Evolutionary conservation across 768 basidiomycete genomes (phyloP).

Genomic region (Lactifluus volemus): DNA sequence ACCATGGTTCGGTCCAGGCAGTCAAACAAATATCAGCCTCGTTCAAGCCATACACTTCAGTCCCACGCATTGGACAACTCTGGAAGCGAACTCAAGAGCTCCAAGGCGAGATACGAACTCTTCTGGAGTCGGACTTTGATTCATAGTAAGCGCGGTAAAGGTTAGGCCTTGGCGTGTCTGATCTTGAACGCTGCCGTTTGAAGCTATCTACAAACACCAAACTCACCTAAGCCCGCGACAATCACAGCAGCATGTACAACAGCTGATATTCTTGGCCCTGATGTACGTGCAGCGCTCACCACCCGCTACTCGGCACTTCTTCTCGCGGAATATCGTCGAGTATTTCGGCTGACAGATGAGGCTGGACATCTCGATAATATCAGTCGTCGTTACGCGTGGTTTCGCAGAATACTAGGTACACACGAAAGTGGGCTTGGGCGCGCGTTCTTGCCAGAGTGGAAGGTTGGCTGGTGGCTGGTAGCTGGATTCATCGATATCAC

Average conservation of each 20-base stretch:
- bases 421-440: constrained; percentile 83
- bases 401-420: constrained; percentile 70
- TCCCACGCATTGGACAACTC: constrained; percentile 68
- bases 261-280: constrained; percentile 79
- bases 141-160: constrained; percentile 57
- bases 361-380: constrained; percentile 96
- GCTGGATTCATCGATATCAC: constrained; percentile 89
- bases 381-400: constrained; percentile 91
- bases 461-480: constrained; percentile 70
- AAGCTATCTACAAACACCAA: constrained; percentile 75
- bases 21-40: constrained; percentile 77
- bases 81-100: constrained; percentile 75
- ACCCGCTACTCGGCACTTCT: constrained; percentile 87
- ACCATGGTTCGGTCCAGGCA: constrained; percentile 40
- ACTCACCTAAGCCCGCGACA: constrained; percentile 39
- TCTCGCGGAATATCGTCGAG: constrained; percentile 91
- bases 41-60: constrained; percentile 71
- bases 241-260: constrained; percentile 83
- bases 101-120: constrained; percentile 71
- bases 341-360: constrained; percentile 89
- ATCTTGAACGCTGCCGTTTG: not conserved
- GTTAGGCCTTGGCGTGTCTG: not conserved
- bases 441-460: constrained; percentile 83
- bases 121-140: constrained; percentile 88
- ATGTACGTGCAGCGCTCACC: constrained; percentile 72